Evolutionary conservation across 2,329 filamentous ascomycete species (phyloP).

Genomic region (Tolypocladium ophioglossoides): DNA sequence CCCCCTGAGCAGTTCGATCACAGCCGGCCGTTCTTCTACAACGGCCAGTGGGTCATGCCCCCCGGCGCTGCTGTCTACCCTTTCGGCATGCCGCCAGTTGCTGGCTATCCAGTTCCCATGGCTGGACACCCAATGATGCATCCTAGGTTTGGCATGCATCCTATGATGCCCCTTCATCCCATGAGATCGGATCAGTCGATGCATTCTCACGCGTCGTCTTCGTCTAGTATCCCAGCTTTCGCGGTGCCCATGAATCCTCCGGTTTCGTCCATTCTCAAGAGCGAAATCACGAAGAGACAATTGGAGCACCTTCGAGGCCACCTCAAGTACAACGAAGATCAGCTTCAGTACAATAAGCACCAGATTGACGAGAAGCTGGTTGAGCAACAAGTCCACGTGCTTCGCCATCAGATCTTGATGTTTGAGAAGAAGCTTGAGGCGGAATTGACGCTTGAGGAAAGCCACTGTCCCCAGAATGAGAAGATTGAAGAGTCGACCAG

Average conservation of each 20-base stretch:
- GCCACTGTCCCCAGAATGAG: constrained; percentile 27
- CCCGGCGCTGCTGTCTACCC: constrained; percentile 13
- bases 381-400: constrained; percentile 27
- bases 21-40: constrained; percentile 31
- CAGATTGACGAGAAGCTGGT: constrained; percentile 49
- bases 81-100: constrained; percentile 16
- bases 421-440: constrained; percentile 36
- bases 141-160: constrained; percentile 7
- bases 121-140: constrained; percentile 13
- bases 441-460: constrained; percentile 35
- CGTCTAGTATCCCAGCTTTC: constrained; percentile 7
- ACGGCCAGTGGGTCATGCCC: constrained; percentile 33
- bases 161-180: constrained; percentile 13
- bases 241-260: constrained; percentile 24
- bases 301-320: constrained; percentile 39
- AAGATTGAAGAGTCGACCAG: constrained; percentile 11
- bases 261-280: constrained; percentile 48
- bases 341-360: constrained; percentile 50
- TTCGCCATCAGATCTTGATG: constrained; percentile 35
- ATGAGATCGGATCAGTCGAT: constrained; percentile 7
- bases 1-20: constrained; percentile 35
- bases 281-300: constrained; percentile 50
- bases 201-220: constrained; percentile 6
- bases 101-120: constrained; percentile 15
- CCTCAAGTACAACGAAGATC: constrained; percentile 46